These are phyloP conservation scores for Fagopyrum tataricum DNA, from an alignment of 148 eudicot species.

Conservation along the genomic window DNA sequence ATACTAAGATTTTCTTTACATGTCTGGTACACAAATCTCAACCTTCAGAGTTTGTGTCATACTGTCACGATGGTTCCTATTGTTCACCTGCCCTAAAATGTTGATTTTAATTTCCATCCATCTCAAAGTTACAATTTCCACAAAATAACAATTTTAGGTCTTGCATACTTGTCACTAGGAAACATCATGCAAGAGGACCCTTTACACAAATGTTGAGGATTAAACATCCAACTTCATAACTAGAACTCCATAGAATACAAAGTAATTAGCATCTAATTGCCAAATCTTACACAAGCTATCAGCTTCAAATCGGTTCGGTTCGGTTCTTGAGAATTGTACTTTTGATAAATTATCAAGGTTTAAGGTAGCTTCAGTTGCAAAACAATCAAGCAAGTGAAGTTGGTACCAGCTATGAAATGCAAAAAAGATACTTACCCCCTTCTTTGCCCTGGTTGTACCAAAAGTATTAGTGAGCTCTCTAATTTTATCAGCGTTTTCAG, in stretches of 20 bases:
- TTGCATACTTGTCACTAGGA: background rate
- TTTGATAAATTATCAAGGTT: no score
- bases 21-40: background rate
- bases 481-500: slow-evolving; percentile 20
- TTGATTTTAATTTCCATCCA: background rate
- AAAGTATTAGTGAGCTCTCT: slow-evolving; percentile 24
- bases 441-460: slow-evolving; percentile 30
- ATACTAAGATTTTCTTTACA: background rate
- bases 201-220: background rate
- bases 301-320: no score
- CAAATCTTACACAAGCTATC: background rate
- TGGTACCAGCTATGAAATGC: background rate
- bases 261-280: background rate
- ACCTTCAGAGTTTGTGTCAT: background rate
- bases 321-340: no score
- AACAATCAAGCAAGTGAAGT: no score
- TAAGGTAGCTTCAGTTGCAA: no score
- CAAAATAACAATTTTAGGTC: background rate
- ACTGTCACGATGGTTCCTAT: background rate
- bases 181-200: background rate
- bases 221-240: background rate
- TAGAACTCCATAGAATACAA: background rate
- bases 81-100: background rate
- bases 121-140: background rate
- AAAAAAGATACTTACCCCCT: slow-evolving; percentile 28